Base-by-base conservation (phyloP, 495 filamentous ascomycete genomes). In the Gamarada debralockiae region DNA sequence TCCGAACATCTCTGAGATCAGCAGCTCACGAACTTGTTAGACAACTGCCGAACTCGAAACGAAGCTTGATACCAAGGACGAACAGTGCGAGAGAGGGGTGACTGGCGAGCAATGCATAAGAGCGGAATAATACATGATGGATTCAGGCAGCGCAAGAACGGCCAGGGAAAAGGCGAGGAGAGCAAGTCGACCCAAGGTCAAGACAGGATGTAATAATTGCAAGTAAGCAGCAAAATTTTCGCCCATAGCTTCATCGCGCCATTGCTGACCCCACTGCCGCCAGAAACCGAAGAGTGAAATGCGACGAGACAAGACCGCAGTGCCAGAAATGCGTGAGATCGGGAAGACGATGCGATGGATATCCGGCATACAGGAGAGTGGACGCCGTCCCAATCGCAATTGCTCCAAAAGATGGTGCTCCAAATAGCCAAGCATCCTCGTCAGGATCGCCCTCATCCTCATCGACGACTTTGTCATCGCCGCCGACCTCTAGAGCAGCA, bases 201-300 rank as follows among this genome's bases (percentile, higher is more conserved):
- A 62, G 63, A 80, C 77, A 1, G 77, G 77, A 14, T 80, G 77
- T 60, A 71, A 66, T 51, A 78, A 75, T 66, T 80, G 77, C 77
- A 80, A 79, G 75, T 80, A 69, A 62, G 75, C 12, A 25, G 12
- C 23, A n/a, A 10, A 17, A 34, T 31, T 12, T 31, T 18, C 14
- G 29, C 27, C 40, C 40, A 40, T 40, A 23, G 14, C 49, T 43
- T 23, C 20, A n/a, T 39, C 9, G 13, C 44, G 43, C 44, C 22
- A 20, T 8, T 27, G 48, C 62, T 61, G 53, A 48, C 44, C 48
- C 31, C 39, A 54, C 27, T 5, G 9, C 3, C n/a, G 31, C 47
- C 56, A 85, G 82, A 58, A 75, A 74, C 43, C 73, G 83, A 37
- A 73, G 75, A 56, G 82, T 87, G 23, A 85, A 86, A 67, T 87